Evolutionary conservation across 139 green algal genomes (phyloP), one percentile per base, ranked within the genome.

Genomic region (Chlorella ohadii): DNA sequence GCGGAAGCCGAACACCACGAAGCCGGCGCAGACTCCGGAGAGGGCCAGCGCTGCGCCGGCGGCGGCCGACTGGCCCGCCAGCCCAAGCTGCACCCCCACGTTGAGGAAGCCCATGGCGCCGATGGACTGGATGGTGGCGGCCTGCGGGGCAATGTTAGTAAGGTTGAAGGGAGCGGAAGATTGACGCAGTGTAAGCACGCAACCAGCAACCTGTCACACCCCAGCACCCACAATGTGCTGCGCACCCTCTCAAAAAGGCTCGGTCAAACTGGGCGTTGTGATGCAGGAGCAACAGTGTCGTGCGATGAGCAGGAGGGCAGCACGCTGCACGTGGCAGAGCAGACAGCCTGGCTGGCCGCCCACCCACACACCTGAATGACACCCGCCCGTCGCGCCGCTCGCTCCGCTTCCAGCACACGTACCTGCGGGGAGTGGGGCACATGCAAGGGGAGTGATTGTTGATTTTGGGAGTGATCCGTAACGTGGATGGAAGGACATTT

Each of bases 361-460:
- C n/a, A n/a, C n/a, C n/a, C n/a, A n/a, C n/a, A n/a, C 72, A 83
- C 74, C 84, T 95, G 92, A 83, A 96, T 59, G 0, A 96, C 87
- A 1, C 85, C 84, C 25, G 83, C 5, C 4, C 91, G 79, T 15
- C 93, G 80, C 22, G 88, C 89, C 28, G 94, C 91, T 11, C 95
- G 89, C 85, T 98, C 93, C 15, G 89, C 87, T 78, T 97, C 93
- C 64, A 97, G 85, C 57, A 91, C 94, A 6, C 94, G 85, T 36
- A 96, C 92, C 71, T 89, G 41, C 39, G 19, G 22, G 16, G 36
- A 23, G 68, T 2, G 67, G 34, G 25, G 67, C 19, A 27, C 31
- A 25, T 4, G 66, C 33, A 47, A 20, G 67, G 34, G 67, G 34
- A 51, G 44, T 51, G 44, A 9, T 51, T 9, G n/a, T n/a, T n/a